Conservation (phyloP, 164 flowering plant genomes). For the Stephania japonica region DNA sequence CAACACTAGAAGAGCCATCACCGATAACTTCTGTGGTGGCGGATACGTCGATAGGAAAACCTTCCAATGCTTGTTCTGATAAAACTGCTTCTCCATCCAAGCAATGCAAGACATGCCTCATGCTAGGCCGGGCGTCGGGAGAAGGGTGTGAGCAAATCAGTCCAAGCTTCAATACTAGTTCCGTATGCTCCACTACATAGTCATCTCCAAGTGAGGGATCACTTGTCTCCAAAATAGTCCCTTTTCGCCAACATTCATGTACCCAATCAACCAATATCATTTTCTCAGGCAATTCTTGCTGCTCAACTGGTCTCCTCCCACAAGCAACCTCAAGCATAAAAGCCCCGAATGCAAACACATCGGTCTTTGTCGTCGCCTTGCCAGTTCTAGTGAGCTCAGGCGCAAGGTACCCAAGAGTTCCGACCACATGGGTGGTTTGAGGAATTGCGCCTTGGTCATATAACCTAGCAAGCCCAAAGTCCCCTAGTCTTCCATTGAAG, state of each 20-base stretch:
- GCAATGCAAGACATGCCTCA: constrained; percentile 39
- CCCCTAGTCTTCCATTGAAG: constrained; percentile 45
- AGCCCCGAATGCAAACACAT: constrained; percentile 51
- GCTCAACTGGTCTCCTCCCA: constrained; percentile 40
- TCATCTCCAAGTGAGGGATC: constrained; percentile 28
- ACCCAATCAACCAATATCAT: constrained; percentile 46
- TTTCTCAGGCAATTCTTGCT: constrained; percentile 11
- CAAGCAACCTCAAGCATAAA: constrained; percentile 45
- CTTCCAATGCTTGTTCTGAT: constrained; percentile 22
- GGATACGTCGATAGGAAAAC: too few species aligned
- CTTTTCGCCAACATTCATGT: constrained; percentile 25
- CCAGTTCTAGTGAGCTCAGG: constrained; percentile 51
- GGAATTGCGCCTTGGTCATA: constrained; percentile 35
- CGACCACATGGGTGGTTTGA: constrained; percentile 49
- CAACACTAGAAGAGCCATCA: too few species aligned
- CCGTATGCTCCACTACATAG: constrained; percentile 28
- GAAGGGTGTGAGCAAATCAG: constrained; percentile 41
- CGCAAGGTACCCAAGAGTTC: constrained; percentile 60
- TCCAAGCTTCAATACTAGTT: constrained; percentile 39
- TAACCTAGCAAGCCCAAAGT: constrained; percentile 55
- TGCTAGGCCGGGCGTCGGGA: constrained; percentile 35
- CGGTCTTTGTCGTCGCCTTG: constrained; percentile 43
- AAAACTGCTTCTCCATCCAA: constrained; percentile 36
- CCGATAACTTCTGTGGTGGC: too few species aligned
- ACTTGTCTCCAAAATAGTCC: constrained; percentile 26